Evolutionary conservation across 495 filamentous ascomycete genomes (phyloP).

Genomic region (Penicillium chermesinum): DNA sequence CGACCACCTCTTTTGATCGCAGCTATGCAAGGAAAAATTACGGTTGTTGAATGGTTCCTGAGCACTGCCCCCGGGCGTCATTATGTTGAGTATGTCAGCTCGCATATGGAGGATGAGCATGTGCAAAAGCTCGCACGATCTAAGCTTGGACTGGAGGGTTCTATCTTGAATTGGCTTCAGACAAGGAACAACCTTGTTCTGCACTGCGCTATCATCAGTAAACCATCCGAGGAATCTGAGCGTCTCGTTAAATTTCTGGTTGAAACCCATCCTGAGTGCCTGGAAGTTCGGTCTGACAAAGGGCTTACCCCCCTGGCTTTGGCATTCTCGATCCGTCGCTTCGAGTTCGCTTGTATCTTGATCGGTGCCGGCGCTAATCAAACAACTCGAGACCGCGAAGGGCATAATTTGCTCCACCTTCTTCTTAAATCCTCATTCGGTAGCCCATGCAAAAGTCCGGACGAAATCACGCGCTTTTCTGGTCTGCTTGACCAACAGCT

Average conservation of each 20-base stretch:
- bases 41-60: slow-evolving; percentile 64
- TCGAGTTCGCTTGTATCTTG: slow-evolving; percentile 52
- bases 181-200: slow-evolving; percentile 58
- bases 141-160: slow-evolving; percentile 53
- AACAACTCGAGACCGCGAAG: slow-evolving; percentile 42
- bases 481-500: slow-evolving; percentile 49
- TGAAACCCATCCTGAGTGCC: slow-evolving; percentile 47
- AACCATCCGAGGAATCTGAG: slow-evolving; percentile 32
- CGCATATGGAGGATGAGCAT: slow-evolving; percentile 49
- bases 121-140: slow-evolving; percentile 50
- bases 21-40: slow-evolving; percentile 51
- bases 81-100: slow-evolving; percentile 59
- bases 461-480: slow-evolving; percentile 40
- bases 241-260: slow-evolving; percentile 59
- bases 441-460: slow-evolving; percentile 6
- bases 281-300: slow-evolving; percentile 51
- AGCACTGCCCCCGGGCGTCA: slow-evolving; percentile 55
- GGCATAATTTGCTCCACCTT: slow-evolving; percentile 58
- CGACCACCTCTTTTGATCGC: slow-evolving; percentile 56
- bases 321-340: slow-evolving; percentile 48
- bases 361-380: slow-evolving; percentile 63
- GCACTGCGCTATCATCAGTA: slow-evolving; percentile 57
- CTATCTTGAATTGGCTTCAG: slow-evolving; percentile 56
- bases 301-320: slow-evolving; percentile 59
- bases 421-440: slow-evolving; percentile 27